These are phyloP conservation scores for Thraustochytrium sp. DNA, from an alignment of 352 stramenopile species.

Conservation along the genomic window DNA sequence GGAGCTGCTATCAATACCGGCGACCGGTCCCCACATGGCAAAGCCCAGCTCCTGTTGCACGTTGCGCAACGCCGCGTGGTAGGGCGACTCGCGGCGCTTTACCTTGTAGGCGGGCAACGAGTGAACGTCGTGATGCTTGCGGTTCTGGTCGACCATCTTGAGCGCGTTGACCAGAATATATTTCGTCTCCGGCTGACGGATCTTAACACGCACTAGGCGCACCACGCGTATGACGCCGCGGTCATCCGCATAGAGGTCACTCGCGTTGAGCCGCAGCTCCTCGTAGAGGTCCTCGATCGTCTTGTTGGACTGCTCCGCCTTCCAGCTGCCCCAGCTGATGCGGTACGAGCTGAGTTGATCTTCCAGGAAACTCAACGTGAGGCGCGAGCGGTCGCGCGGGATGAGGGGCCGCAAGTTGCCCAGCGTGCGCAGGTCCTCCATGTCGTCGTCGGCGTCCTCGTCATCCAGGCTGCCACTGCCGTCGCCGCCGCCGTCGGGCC, in stretches of 20 bases:
- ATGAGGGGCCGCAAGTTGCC: background rate
- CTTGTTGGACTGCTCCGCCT: slow-evolving; percentile 15
- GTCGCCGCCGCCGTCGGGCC: background rate
- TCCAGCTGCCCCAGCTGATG: slow-evolving; percentile 43
- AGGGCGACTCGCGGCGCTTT: background rate
- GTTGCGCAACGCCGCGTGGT: slow-evolving; percentile 6
- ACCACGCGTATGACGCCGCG: slow-evolving; percentile 11
- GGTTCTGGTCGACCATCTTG: background rate
- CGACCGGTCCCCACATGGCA: slow-evolving; percentile 20
- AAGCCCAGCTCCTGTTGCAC: slow-evolving; percentile 26
- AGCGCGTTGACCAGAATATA: slow-evolving; percentile 31
- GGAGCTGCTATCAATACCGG: background rate
- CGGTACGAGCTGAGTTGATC: slow-evolving; percentile 34
- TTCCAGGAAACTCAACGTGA: slow-evolving; percentile 11
- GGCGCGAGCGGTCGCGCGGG: background rate
- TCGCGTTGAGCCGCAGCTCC: slow-evolving; percentile 1
- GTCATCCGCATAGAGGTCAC: slow-evolving; percentile 18
- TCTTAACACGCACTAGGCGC: slow-evolving; percentile 27
- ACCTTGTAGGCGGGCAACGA: slow-evolving; percentile 21
- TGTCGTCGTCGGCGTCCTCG: background rate
- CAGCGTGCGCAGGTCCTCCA: background rate
- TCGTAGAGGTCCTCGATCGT: slow-evolving; percentile 43
- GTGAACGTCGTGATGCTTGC: background rate
- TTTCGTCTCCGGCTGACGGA: background rate
- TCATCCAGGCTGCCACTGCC: background rate